phyloP scores from a whole-genome alignment of 1,139 yeast species.

The Suhomyces terraborum region DNA sequence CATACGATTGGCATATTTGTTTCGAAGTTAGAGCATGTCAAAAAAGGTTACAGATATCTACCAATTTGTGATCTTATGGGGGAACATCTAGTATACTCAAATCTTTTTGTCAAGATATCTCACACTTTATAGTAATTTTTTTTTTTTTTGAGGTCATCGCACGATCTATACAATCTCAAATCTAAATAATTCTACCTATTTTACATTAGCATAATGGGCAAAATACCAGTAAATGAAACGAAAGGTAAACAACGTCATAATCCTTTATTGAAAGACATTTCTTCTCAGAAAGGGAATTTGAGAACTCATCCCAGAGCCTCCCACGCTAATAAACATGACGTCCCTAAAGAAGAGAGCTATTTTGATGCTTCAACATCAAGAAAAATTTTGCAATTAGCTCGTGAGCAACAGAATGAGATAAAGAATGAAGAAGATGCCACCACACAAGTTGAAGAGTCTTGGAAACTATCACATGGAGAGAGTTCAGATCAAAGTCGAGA shows the following conservation, averaged over 20 bases:
- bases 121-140: conserved; percentile 4
- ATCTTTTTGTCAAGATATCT: conserved; percentile 59
- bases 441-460: conserved; percentile 24
- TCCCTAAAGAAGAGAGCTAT: conserved; percentile 54
- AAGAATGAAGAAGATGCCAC: conserved; percentile 56
- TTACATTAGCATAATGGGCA: conserved; percentile 54
- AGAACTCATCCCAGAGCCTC: conserved; percentile 42
- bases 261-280: conserved; percentile 76
- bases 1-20: conserved; percentile 59
- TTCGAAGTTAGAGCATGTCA: conserved; percentile 56
- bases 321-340: conserved; percentile 16
- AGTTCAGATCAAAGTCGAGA: not conserved
- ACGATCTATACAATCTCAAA: conserved; percentile 3
- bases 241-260: conserved; percentile 64
- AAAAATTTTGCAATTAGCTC: conserved; percentile 84
- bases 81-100: conserved; percentile 78
- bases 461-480: not conserved
- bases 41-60: conserved; percentile 77
- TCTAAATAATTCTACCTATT: not conserved
- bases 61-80: conserved; percentile 77
- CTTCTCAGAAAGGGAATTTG: conserved; percentile 71
- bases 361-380: conserved; percentile 84
- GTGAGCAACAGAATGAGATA: conserved; percentile 88
- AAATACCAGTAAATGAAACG: conserved; percentile 51
- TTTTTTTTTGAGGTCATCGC: conserved; percentile 14